phyloP scores from a whole-genome alignment of 2,329 filamentous ascomycete species.

The Blastomyces gilchristii region DNA sequence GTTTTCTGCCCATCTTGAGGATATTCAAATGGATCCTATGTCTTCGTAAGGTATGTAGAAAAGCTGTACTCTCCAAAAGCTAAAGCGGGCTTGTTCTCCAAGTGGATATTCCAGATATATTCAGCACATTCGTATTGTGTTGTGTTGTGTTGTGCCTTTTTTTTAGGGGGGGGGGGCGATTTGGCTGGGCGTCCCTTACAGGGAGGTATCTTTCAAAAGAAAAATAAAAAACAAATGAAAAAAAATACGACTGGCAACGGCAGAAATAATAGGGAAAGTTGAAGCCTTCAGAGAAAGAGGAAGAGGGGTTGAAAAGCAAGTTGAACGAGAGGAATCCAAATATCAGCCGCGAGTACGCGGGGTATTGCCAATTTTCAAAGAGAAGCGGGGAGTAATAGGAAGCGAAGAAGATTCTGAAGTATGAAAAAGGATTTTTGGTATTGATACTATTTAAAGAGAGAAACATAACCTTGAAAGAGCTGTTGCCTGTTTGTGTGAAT shows the following conservation, averaged over 20 bases:
- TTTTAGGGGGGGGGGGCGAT: too few species aligned
- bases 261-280: background rate
- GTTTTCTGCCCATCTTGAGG: background rate
- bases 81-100: too few species aligned
- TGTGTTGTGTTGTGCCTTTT: background rate
- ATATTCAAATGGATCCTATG: background rate
- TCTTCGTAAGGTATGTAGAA: background rate
- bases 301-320: background rate
- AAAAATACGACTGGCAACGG: background rate
- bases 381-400: background rate
- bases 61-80: too few species aligned
- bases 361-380: background rate
- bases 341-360: background rate
- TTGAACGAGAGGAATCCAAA: background rate
- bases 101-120: background rate
- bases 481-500: constrained; percentile 4
- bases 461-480: background rate
- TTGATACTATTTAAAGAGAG: constrained; percentile 2
- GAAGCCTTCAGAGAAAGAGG: background rate
- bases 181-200: background rate
- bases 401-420: background rate
- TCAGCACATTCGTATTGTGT: background rate
- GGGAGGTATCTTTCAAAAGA: background rate
- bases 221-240: too few species aligned
- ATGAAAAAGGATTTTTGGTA: background rate